Evolutionary conservation across 352 stramenopile genomes (phyloP).

Genomic region (Phytophthora macrochlamydospora): DNA sequence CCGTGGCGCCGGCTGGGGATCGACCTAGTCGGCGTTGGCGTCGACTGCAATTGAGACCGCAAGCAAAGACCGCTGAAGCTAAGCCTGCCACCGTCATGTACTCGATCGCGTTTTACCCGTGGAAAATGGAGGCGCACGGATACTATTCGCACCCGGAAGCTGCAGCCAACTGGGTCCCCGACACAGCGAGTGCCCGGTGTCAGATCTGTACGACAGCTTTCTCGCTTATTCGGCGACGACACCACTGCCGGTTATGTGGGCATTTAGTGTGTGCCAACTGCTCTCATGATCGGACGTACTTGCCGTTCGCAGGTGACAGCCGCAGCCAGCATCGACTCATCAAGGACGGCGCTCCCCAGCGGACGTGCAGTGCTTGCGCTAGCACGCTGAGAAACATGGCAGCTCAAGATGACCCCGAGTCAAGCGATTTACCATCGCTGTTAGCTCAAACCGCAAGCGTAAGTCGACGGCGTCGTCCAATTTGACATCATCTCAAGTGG

Average conservation of each 20-base stretch:
- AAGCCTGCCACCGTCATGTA: slow-evolving; percentile 52
- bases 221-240: slow-evolving; percentile 67
- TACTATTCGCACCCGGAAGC: slow-evolving; percentile 78
- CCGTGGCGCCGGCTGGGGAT: slow-evolving; percentile 4
- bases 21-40: slow-evolving; percentile 13
- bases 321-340: slow-evolving; percentile 69
- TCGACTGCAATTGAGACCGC: slow-evolving; percentile 14
- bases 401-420: slow-evolving; percentile 61
- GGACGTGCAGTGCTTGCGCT: slow-evolving; percentile 72
- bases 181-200: slow-evolving; percentile 67
- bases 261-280: slow-evolving; percentile 76
- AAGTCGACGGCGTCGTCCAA: slow-evolving; percentile 18
- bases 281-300: slow-evolving; percentile 68
- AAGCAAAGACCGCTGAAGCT: slow-evolving; percentile 5
- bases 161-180: slow-evolving; percentile 73
- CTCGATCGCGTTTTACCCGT: slow-evolving; percentile 80
- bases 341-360: slow-evolving; percentile 71
- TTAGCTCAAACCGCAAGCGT: slow-evolving; percentile 13
- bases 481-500: slow-evolving; percentile 13
- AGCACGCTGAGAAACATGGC: slow-evolving; percentile 68
- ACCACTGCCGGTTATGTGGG: slow-evolving; percentile 86
- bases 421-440: slow-evolving; percentile 51
- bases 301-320: slow-evolving; percentile 53
- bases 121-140: slow-evolving; percentile 68
- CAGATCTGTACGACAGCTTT: slow-evolving; percentile 65